These are phyloP conservation scores for Echeveria elegans DNA, from an alignment of 164 flowering plant genomes.

Conservation along the genomic window DNA sequence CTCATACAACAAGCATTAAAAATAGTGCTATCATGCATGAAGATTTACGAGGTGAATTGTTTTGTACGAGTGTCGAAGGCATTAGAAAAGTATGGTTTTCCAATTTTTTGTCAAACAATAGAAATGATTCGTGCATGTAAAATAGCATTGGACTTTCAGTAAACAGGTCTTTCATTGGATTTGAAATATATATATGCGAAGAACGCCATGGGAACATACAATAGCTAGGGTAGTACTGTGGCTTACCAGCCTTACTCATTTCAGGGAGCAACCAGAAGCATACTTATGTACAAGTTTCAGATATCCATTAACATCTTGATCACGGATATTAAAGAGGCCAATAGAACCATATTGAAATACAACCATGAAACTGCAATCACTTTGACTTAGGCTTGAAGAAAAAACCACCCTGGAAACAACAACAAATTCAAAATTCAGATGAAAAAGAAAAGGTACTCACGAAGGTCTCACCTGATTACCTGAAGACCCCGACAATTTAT, in stretches of 20 bases:
- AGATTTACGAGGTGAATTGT: background rate
- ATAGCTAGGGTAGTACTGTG: background rate
- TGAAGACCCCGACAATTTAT: background rate
- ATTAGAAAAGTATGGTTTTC: background rate
- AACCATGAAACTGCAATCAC: conserved; percentile 72
- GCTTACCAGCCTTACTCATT: conserved; percentile 92
- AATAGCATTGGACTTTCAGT: background rate
- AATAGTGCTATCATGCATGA: background rate
- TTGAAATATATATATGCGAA: background rate
- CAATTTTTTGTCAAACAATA: background rate
- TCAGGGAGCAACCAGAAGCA: conserved; percentile 86
- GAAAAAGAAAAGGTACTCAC: background rate
- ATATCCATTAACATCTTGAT: conserved; percentile 68
- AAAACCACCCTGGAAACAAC: conserved; percentile 51
- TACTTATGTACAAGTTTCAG: conserved; percentile 66
- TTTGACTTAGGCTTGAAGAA: conserved; percentile 49
- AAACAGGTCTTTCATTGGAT: background rate
- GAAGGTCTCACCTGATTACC: background rate
- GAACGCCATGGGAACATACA: background rate
- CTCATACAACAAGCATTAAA: background rate
- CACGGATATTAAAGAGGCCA: conserved; percentile 72
- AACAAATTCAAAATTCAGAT: background rate
- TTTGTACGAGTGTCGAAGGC: background rate
- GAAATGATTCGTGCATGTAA: background rate
- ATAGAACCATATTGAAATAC: conserved; percentile 93